Percentiles rank a stretch among this genome's conserved stretches.
Conservation (phyloP, 2,329 filamentous ascomycete species). For the Pseudomassariella vexata region DNA sequence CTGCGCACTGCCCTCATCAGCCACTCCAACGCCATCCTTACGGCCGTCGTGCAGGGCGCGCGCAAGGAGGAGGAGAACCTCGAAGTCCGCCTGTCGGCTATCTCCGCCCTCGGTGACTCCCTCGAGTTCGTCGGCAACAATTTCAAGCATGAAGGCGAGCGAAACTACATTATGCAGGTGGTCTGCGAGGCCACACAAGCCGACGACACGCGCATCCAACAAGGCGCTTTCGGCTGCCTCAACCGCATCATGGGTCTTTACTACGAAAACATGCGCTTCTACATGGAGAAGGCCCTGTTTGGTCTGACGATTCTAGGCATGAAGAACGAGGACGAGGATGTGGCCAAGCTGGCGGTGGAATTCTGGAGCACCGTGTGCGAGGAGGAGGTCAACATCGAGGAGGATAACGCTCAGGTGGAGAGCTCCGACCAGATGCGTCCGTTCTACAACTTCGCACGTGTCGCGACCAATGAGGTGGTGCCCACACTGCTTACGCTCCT, state of each 20-base stretch:
- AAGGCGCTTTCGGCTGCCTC: conserved; percentile 91
- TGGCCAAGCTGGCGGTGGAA: conserved; percentile 94
- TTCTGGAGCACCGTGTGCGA: conserved; percentile 99
- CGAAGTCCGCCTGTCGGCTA: conserved; percentile 88
- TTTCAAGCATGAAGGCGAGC: conserved; percentile 98
- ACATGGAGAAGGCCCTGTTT: conserved; percentile 99
- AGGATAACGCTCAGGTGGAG: conserved; percentile 84
- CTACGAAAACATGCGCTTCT: conserved; percentile 99
- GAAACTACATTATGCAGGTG: conserved; percentile 99
- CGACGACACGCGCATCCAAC: conserved; percentile 83
- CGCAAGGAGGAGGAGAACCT: conserved; percentile 90
- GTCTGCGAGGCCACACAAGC: conserved; percentile 98
- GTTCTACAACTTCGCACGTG: conserved; percentile 92
- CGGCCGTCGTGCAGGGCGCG: conserved; percentile 93
- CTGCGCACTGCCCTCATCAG: conserved; percentile 73
- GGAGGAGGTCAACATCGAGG: conserved; percentile 95
- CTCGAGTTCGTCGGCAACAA: conserved; percentile 97
- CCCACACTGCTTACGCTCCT: conserved; percentile 84
- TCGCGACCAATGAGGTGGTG: conserved; percentile 90
- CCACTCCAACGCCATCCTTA: conserved; percentile 96
- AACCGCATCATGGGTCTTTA: conserved; percentile 99
- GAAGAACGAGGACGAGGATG: conserved; percentile 97
- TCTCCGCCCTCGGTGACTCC: conserved; percentile 90
- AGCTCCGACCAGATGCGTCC: conserved; percentile 79
- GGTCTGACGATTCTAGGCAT: conserved; percentile 96